phyloP scores from a whole-genome alignment of 192 early-diverging fungal genomes.

The Coemansia erecta region DNA sequence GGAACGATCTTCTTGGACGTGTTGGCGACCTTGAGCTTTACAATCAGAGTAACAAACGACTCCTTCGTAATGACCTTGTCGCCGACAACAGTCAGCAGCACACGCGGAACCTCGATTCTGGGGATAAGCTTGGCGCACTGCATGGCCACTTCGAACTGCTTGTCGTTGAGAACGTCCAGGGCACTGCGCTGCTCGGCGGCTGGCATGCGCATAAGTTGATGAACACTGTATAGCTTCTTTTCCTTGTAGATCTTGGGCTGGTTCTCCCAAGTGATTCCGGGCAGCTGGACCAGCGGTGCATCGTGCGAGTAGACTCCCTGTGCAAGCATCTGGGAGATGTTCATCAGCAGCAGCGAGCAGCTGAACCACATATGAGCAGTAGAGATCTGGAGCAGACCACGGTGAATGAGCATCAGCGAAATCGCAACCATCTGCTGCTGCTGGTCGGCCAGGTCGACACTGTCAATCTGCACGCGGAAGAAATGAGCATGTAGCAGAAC shows the following conservation, averaged over 20 bases:
- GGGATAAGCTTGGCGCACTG: conserved; percentile 79
- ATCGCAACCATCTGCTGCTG: conserved; percentile 73
- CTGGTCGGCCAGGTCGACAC: conserved; percentile 48
- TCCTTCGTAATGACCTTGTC: conserved; percentile 76
- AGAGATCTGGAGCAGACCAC: conserved; percentile 86
- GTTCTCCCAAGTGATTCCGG: conserved; percentile 67
- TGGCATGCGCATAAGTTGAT: conserved; percentile 66
- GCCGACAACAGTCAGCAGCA: conserved; percentile 80
- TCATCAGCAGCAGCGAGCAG: conserved; percentile 68
- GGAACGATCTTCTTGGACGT: conserved; percentile 18
- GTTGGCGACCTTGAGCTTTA: conserved; percentile 45
- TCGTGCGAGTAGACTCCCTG: conserved; percentile 84
- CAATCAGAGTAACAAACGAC: conserved; percentile 73
- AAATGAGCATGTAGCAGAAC: conserved; percentile 85
- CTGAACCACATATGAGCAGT: conserved; percentile 82
- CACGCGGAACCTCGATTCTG: conserved; percentile 68
- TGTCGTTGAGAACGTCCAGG: conserved; percentile 55
- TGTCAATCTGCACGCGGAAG: conserved; percentile 64
- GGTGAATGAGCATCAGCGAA: conserved; percentile 70
- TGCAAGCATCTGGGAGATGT: conserved; percentile 83
- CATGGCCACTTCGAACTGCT: conserved; percentile 68
- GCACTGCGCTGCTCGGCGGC: conserved; percentile 63
- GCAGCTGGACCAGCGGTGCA: conserved; percentile 82
- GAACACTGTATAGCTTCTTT: conserved; percentile 53
- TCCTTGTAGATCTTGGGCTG: conserved; percentile 63